Base-by-base conservation (phyloP, 371 early-diverging fungal species). In the Rhizopus delemar region DNA sequence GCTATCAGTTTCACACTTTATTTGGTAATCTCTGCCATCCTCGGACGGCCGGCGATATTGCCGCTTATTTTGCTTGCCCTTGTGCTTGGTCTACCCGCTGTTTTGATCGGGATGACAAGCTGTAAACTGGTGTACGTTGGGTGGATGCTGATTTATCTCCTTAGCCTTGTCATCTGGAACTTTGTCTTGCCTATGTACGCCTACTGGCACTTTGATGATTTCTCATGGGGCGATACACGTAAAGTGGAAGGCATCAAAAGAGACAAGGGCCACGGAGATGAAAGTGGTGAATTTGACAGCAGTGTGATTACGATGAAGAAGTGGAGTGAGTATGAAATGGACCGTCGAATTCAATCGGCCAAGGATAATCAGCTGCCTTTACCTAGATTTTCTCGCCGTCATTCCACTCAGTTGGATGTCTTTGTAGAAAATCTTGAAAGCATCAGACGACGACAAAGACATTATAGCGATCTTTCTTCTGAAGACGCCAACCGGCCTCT, bases 141-240 rank as follows among this genome's bases (percentile, higher is more conserved):
- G 22, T 99, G 98, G 98, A 95, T 99, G 91, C 36, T 96, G 38
- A 75, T 96, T 43, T 98, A 96, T 62, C 78, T 98, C 16, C 49
- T 94, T 54, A 93, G 94, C 38, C 73, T 97, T 29, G 98, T 99
- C 2, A 85, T 99, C 22, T 99, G 97, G 96, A 94, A 96, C 68
- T 90, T 97, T 63, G 83, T 94, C 56, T 79, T 99, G 45, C 99
- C 99, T 0, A 75, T 91, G 1, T 99, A 99, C 77, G 91, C 98
- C 11, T 95, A 91, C 80, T 99, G 99, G 99, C 96, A 97, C 71
- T 97, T 99, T 81, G 99, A 99, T 72, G 98, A 99, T 77, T 98
- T 99, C 66, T 90, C 93, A 4, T 99, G 99, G 97, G 96, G 97
- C 38, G 92, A 94, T 66, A 97, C 97, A 8, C 85, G 95, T 49